These are phyloP conservation scores for Podila clonocystis DNA, from an alignment of 192 early-diverging fungal genomes.

Conservation along the genomic window DNA sequence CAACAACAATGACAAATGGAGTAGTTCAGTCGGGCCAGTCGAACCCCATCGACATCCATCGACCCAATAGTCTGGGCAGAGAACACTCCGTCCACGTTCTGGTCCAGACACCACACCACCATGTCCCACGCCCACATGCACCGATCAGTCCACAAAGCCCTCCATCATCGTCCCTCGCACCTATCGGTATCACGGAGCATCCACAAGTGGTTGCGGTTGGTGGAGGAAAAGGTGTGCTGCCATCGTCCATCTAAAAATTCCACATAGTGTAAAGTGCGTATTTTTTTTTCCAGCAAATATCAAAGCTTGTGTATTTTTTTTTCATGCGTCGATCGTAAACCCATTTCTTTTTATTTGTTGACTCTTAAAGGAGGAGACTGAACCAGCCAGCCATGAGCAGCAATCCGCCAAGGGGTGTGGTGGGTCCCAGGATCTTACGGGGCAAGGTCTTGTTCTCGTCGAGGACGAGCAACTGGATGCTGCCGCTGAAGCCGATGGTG, in stretches of 20 bases:
- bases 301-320: background rate
- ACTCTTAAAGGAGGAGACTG: conserved; percentile 23
- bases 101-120: conserved; percentile 10
- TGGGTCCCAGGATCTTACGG: conserved; percentile 58
- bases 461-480: conserved; percentile 67
- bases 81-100: conserved; percentile 35
- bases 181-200: conserved; percentile 36
- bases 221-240: conserved; percentile 20
- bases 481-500: conserved; percentile 62
- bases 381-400: conserved; percentile 68
- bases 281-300: too few species aligned
- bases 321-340: background rate
- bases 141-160: background rate
- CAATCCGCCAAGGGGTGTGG: conserved; percentile 70
- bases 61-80: background rate
- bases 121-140: background rate
- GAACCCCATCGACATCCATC: conserved; percentile 1
- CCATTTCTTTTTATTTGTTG: background rate
- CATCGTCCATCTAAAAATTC: background rate
- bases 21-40: background rate
- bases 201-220: conserved; percentile 19
- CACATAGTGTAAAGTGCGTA: too few species aligned
- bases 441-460: conserved; percentile 47
- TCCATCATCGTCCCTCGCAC: conserved; percentile 19
- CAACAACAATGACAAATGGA: background rate